phyloP scores from a whole-genome alignment of 1,139 yeast genomes.

The Zygosaccharomyces sapae region DNA sequence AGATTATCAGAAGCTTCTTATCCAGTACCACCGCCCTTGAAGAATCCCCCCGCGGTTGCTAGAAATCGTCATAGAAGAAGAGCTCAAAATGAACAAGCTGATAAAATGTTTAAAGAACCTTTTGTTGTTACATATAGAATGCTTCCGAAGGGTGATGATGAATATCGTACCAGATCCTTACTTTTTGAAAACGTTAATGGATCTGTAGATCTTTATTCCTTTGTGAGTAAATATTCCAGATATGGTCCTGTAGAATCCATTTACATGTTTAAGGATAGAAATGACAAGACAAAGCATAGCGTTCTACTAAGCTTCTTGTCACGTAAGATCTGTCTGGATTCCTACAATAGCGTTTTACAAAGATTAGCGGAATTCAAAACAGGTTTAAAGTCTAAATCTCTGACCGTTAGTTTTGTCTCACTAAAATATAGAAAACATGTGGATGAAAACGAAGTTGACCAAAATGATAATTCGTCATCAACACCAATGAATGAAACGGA shows the following conservation, averaged over 20 bases:
- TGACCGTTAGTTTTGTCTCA: conserved; percentile 64
- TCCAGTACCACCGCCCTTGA: conserved; percentile 14
- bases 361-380: conserved; percentile 44
- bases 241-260: conserved; percentile 45
- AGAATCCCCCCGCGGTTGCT: conserved; percentile 13
- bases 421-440: conserved; percentile 41
- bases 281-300: conserved; percentile 22
- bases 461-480: conserved; percentile 1
- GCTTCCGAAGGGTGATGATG: conserved; percentile 35
- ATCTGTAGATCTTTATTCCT: conserved; percentile 25
- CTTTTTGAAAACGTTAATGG: conserved; percentile 30
- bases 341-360: conserved; percentile 44
- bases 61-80: conserved; percentile 12
- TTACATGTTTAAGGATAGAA: conserved; percentile 29
- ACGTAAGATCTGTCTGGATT: conserved; percentile 44
- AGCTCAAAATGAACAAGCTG: conserved; percentile 9
- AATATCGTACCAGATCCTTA: conserved; percentile 32
- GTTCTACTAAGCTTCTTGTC: conserved; percentile 42
- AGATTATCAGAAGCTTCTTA: conserved; percentile 9
- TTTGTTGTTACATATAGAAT: conserved; percentile 26
- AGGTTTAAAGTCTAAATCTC: conserved; percentile 42
- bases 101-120: conserved; percentile 20
- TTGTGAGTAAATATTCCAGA: conserved; percentile 32
- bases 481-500: neutral
- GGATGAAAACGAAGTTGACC: conserved; percentile 2